Evolutionary conservation across 2,329 filamentous ascomycete species (phyloP), one percentile per base, ranked within the genome.

Genomic region (Colletotrichum lindemuthianum): DNA sequence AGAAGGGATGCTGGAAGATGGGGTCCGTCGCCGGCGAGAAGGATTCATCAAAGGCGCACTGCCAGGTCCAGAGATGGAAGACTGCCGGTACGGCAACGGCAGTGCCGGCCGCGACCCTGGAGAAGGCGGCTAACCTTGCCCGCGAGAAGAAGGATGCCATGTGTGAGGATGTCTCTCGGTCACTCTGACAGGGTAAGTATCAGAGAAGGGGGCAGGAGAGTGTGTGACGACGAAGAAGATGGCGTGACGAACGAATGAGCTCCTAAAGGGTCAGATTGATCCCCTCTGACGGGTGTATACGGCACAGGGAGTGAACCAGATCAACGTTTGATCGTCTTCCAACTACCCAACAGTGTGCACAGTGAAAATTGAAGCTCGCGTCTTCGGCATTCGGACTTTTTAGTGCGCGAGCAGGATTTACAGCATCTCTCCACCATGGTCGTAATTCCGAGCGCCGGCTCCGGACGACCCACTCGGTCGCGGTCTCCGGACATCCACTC

Each of bases 61-160:
- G 53, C 10, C 59, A 53, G 16, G 64, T 67, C 66, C 64, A 68
- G 15, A 53, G 34, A n/a, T 59, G 16, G 11, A 67, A 71, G 68
- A 53, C 54, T 10, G 36, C 34, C 2, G 59, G 47, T 6, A 44
- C 49, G 4, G 13, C 34, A 10, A 59, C 33, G 13, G 59, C 43
- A 6, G 59, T 44, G 43, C 48, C 59, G 10, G 50, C 53, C 4
- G 24, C 39, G n/a, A 51, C 8, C 33, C 59, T 53, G 59, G 59
- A 59, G 11, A 64, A 15, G 6, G 56, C 34, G 0, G 32, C 3
- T 1, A 55, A 9, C 8, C 60, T 50, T 1, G 50, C 44, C 4
- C 44, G 37, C 9, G 11, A 43, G 44, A 64, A 60, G 11, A 64
- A 15, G 2, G 48, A 43, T 12, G 60, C 49, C 60, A 54, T 64